Evolutionary conservation across 192 early-diverging fungal genomes (phyloP).

Genomic region (Gryganskiella cystojenkinii): DNA sequence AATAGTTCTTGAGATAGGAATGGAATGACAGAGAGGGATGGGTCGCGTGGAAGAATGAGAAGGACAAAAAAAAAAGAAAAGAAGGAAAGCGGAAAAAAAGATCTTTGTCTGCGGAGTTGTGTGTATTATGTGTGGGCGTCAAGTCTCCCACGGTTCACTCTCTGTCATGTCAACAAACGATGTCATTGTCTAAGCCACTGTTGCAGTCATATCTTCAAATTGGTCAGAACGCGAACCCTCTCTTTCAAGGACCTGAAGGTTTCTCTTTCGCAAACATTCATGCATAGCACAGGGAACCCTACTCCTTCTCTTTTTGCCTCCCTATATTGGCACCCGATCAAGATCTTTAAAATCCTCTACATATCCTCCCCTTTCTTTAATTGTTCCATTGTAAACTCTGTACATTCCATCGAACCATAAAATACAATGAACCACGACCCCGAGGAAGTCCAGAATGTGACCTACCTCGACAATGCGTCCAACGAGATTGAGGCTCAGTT

Average conservation of each 20-base stretch:
- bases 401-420: too few relatives aligned
- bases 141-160: background rate
- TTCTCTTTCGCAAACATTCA: too few relatives aligned
- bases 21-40: background rate
- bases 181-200: background rate
- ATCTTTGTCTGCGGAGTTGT: background rate
- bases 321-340: too few relatives aligned
- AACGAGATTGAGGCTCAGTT: constrained; percentile 30
- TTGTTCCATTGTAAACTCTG: background rate
- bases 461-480: constrained; percentile 12
- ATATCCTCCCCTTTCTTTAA: background rate
- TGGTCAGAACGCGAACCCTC: too few relatives aligned
- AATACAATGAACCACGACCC: background rate
- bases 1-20: background rate
- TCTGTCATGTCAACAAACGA: background rate
- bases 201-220: background rate
- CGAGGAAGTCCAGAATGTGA: background rate
- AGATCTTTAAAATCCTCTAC: too few relatives aligned
- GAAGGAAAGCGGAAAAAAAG: constrained; percentile 1
- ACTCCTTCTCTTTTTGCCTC: too few relatives aligned
- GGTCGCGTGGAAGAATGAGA: background rate
- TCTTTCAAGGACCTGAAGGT: too few relatives aligned
- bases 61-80: constrained; percentile 1
- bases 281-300: too few relatives aligned
- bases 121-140: background rate